Evolutionary conservation across 371 early-diverging fungal genomes (phyloP).

Genomic region (Zychaea mexicana): DNA sequence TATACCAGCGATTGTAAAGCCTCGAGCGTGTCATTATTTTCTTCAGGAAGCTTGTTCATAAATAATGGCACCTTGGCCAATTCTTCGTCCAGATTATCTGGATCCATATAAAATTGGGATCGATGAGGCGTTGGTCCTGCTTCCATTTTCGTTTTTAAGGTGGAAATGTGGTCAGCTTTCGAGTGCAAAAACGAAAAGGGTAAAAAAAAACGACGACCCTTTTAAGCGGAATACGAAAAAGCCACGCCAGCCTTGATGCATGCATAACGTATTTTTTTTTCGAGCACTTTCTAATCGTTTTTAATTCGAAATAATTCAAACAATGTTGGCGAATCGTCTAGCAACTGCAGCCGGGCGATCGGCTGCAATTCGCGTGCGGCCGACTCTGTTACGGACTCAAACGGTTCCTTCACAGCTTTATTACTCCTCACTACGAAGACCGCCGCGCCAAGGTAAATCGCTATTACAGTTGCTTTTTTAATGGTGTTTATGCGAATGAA

Average conservation of each 20-base stretch:
- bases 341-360: neutral
- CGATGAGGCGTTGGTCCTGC: constrained; percentile 30
- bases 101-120: constrained; percentile 44
- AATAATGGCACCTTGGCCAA: constrained; percentile 87
- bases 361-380: neutral
- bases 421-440: constrained; percentile 18
- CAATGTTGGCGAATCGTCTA: neutral
- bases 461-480: neutral
- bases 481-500: no score
- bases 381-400: neutral
- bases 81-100: constrained; percentile 57
- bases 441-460: constrained; percentile 15
- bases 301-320: no score
- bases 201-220: neutral
- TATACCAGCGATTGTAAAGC: constrained; percentile 89
- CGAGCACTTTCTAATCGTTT: neutral
- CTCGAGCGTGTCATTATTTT: constrained; percentile 76
- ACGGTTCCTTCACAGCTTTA: neutral
- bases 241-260: no score
- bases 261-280: no score
- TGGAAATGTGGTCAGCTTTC: constrained; percentile 3
- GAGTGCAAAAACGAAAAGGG: neutral
- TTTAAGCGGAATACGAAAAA: no score
- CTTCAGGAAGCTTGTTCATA: constrained; percentile 82
- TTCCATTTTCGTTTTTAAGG: neutral